Percentiles rank a stretch among this genome's conserved stretches.
Evolutionary conservation across 1,284 basidiomycete species (phyloP).

Genomic region (Bondarzewia mesenterica): DNA sequence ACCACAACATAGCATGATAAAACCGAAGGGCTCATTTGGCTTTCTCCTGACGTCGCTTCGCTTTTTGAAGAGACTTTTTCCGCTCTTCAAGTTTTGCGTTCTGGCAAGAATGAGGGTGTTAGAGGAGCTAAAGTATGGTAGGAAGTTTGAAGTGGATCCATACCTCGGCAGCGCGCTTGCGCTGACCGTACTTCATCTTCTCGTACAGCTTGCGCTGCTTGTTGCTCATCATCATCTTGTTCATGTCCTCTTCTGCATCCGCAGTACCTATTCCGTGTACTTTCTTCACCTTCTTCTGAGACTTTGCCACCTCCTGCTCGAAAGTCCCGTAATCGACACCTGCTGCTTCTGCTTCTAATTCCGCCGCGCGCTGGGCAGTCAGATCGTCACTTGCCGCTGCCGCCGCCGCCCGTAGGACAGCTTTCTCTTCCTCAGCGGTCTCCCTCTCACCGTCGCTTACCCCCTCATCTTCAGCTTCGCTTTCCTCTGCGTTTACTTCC

Average conservation of each 20-base stretch:
- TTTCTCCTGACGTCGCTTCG: constrained; percentile 15
- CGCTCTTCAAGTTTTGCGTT: constrained; percentile 18
- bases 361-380: constrained; percentile 78
- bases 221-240: constrained; percentile 98
- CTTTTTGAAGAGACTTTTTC: constrained; percentile 16
- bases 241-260: constrained; percentile 78
- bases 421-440: constrained; percentile 33
- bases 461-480: constrained; percentile 25
- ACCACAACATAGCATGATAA: too few relatives aligned
- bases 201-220: constrained; percentile 95
- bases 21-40: constrained; percentile 1
- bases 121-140: neutral
- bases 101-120: constrained; percentile 8
- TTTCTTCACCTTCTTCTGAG: constrained; percentile 44
- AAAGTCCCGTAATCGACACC: constrained; percentile 83
- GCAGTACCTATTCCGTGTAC: constrained; percentile 24
- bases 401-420: constrained; percentile 48
- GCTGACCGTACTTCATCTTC: constrained; percentile 87
- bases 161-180: constrained; percentile 79
- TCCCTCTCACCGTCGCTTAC: constrained; percentile 30
- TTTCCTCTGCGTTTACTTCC: constrained; percentile 28
- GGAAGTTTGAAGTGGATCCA: constrained; percentile 19
- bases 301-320: constrained; percentile 71
- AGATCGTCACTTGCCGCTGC: constrained; percentile 53
- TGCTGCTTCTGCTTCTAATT: constrained; percentile 88